Conservation (phyloP, 306 rosid genomes). For the Quillaja saponaria region DNA sequence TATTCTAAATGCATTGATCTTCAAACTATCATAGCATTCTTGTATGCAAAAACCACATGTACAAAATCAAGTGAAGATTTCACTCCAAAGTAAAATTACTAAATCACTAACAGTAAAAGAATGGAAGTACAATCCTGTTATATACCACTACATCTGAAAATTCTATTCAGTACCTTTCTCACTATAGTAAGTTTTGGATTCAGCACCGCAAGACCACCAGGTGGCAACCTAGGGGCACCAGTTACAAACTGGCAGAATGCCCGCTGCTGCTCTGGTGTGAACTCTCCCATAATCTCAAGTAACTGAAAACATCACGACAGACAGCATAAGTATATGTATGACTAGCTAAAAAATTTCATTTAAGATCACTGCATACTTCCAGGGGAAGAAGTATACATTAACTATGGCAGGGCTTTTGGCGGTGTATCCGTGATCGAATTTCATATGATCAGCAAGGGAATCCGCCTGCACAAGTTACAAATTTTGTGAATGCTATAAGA, state of each 20-base stretch:
- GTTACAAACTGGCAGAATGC: constrained; percentile 98
- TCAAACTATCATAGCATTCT: too few relatives aligned
- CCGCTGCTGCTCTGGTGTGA: constrained; percentile 88
- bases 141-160: too few relatives aligned
- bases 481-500: background rate
- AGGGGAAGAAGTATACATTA: constrained; percentile 53
- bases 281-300: constrained; percentile 93
- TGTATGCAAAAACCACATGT: too few relatives aligned
- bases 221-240: constrained; percentile 96
- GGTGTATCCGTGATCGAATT: constrained; percentile 95
- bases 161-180: constrained; percentile 67
- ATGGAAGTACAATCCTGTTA: too few relatives aligned
- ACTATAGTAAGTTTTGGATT: constrained; percentile 94
- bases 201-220: constrained; percentile 91
- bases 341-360: constrained; percentile 12
- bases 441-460: constrained; percentile 88
- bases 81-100: too few relatives aligned
- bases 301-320: constrained; percentile 47
- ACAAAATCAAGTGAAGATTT: too few relatives aligned
- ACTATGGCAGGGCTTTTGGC: constrained; percentile 95
- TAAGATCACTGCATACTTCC: constrained; percentile 3
- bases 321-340: constrained; percentile 22
- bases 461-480: constrained; percentile 60
- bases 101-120: too few relatives aligned
- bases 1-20: too few relatives aligned